Evolutionary conservation across 805 yeast genomes (phyloP).

Genomic region (Candida xyloterini): DNA sequence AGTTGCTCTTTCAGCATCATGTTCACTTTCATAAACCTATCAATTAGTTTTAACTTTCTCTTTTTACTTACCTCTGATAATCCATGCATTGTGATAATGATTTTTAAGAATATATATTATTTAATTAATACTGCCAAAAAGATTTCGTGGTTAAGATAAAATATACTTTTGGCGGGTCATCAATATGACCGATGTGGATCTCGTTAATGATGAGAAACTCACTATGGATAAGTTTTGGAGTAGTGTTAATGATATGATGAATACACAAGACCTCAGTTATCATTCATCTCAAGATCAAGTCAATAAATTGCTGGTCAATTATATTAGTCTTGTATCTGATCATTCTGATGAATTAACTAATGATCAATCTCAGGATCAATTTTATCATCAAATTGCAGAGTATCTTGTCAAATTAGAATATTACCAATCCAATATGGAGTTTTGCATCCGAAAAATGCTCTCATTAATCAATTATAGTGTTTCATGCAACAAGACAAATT

Average conservation of each 20-base stretch:
- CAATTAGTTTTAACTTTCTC: not conserved
- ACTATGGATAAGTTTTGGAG: slow-evolving; percentile 33
- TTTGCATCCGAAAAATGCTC: slow-evolving; percentile 49
- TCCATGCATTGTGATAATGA: slow-evolving; percentile 15
- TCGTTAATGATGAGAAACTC: slow-evolving; percentile 25
- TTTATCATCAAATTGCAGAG: slow-evolving; percentile 27
- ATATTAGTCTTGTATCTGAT: slow-evolving; percentile 30
- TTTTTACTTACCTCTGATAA: slow-evolving; percentile 28
- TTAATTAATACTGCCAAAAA: slow-evolving; percentile 1
- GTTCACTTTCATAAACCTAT: slow-evolving; percentile 50
- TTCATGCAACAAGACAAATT: slow-evolving; percentile 24
- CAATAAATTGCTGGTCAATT: slow-evolving; percentile 35
- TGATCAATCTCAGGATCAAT: slow-evolving; percentile 23
- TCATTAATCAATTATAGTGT: slow-evolving; percentile 39
- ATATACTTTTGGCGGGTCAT: slow-evolving; percentile 4
- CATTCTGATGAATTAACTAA: slow-evolving; percentile 25
- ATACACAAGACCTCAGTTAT: slow-evolving; percentile 4
- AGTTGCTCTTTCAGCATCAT: slow-evolving; percentile 50
- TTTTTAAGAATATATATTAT: not conserved
- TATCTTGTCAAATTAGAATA: slow-evolving; percentile 24
- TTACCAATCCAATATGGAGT: slow-evolving; percentile 38
- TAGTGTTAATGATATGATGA: slow-evolving; percentile 26
- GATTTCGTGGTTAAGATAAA: not conserved
- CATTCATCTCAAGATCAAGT: slow-evolving; percentile 10
- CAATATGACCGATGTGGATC: slow-evolving; percentile 13